A percentile compares a stretch with the other conserved stretches of the same genome.
Evolutionary conservation across 306 rosid species (phyloP).

Genomic region (Morella rubra): DNA sequence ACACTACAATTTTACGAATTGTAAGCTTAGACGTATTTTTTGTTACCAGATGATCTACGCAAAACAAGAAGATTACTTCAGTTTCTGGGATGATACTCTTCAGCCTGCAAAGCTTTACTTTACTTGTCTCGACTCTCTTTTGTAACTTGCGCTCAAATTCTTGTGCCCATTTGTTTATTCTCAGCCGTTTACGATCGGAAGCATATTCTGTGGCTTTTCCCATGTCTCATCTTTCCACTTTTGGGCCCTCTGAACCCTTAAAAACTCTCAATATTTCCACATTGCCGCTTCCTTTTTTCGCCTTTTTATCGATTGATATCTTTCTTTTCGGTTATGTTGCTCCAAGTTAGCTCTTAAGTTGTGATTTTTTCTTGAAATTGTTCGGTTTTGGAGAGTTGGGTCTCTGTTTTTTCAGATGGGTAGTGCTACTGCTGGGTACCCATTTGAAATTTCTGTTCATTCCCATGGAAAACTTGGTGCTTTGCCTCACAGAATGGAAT

Average conservation of each 20-base stretch:
- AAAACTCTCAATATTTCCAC: not conserved
- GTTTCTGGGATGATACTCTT: not conserved
- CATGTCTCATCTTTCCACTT: not conserved
- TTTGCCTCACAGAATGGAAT: constrained; percentile 32
- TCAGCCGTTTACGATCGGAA: not conserved
- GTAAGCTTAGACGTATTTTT: no score
- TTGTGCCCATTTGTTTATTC: not conserved
- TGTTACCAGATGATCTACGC: no score
- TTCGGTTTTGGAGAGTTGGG: constrained; percentile 14
- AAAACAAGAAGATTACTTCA: no score
- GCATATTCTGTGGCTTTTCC: constrained; percentile 12
- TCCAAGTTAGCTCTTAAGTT: constrained; percentile 6
- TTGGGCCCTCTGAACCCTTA: constrained; percentile 9
- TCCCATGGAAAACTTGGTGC: constrained; percentile 31
- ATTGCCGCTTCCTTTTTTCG: not conserved
- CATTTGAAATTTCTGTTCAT: constrained; percentile 42
- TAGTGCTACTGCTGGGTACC: constrained; percentile 44
- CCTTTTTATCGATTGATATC: not conserved
- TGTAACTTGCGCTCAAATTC: not conserved
- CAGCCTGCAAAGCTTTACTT: not conserved
- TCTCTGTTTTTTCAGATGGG: constrained; percentile 42
- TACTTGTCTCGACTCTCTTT: not conserved
- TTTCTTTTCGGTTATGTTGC: not conserved
- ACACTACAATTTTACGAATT: not conserved
- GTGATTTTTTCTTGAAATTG: constrained; percentile 11